Percentiles rank a stretch among this genome's conserved stretches.
These are phyloP conservation scores for Brasenia schreberi DNA, from an alignment of 164 flowering plant genomes.

Conservation along the genomic window DNA sequence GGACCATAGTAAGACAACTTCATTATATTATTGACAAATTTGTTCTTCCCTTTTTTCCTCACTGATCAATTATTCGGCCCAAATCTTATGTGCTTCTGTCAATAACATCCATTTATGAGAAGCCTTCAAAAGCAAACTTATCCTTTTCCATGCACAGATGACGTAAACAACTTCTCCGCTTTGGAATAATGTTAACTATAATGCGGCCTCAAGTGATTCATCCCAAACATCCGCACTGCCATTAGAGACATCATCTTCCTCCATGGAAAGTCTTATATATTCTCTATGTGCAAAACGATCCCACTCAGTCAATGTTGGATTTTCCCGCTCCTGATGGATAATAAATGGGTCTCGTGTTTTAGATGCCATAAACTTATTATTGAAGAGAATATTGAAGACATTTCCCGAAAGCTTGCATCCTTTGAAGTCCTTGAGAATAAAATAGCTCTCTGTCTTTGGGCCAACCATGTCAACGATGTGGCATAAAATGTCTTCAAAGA, in stretches of 20 bases:
- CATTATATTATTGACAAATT: too few relatives aligned
- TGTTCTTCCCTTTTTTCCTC: neutral
- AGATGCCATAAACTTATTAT: constrained; percentile 93
- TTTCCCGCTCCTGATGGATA: constrained; percentile 92
- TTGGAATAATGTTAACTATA: constrained; percentile 19
- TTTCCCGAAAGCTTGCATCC: constrained; percentile 84
- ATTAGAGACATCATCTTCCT: constrained; percentile 95
- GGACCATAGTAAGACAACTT: too few relatives aligned
- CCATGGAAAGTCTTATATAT: constrained; percentile 95
- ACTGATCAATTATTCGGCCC: neutral
- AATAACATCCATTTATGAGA: neutral
- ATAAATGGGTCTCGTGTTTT: constrained; percentile 96
- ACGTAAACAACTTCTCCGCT: neutral
- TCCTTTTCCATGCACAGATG: too few relatives aligned
- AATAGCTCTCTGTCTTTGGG: constrained; percentile 67
- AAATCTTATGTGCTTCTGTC: neutral
- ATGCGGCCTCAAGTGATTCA: constrained; percentile 91
- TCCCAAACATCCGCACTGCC: constrained; percentile 99
- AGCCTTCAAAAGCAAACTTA: too few relatives aligned
- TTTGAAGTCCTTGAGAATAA: constrained; percentile 70
- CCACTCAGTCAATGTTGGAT: constrained; percentile 97
- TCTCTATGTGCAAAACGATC: constrained; percentile 98
- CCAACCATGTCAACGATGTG: constrained; percentile 96
- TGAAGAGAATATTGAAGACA: constrained; percentile 89
- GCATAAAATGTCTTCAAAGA: constrained; percentile 89